A percentile compares a stretch with the other conserved stretches of the same genome.
phyloP scores from a whole-genome alignment of 192 early-diverging fungal genomes.

The Coemansia asiatica region DNA sequence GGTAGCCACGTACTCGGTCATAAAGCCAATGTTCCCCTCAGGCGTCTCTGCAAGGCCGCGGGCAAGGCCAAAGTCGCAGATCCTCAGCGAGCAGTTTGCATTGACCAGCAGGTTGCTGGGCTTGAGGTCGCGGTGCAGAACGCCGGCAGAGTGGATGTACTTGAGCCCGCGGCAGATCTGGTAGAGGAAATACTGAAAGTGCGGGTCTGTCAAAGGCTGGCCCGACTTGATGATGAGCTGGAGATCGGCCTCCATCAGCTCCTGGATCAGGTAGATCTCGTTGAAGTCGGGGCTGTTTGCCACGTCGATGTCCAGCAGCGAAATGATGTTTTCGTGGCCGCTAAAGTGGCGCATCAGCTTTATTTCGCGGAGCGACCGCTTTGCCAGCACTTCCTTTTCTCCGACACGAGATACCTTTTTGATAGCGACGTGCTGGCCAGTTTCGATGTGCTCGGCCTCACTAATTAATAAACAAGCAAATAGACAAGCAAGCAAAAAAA shows the following conservation, averaged over 20 bases:
- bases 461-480: slow-evolving; percentile 35
- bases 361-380: slow-evolving; percentile 87
- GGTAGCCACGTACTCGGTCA: slow-evolving; percentile 99
- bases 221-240: slow-evolving; percentile 92
- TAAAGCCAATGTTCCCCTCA: slow-evolving; percentile 85
- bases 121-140: slow-evolving; percentile 97
- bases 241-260: slow-evolving; percentile 99
- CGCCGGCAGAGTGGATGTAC: slow-evolving; percentile 97
- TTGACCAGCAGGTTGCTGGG: slow-evolving; percentile 88
- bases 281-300: slow-evolving; percentile 81
- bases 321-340: slow-evolving; percentile 94
- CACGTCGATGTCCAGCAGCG: slow-evolving; percentile 88
- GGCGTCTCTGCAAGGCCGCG: slow-evolving; percentile 83
- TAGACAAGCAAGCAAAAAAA: neutral
- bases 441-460: slow-evolving; percentile 81
- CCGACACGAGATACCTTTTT: slow-evolving; percentile 86
- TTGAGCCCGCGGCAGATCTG: slow-evolving; percentile 96
- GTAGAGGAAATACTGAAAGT: slow-evolving; percentile 99
- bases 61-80: slow-evolving; percentile 99
- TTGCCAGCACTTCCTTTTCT: slow-evolving; percentile 82
- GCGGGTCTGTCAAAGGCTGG: slow-evolving; percentile 92
- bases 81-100: slow-evolving; percentile 90
- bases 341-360: slow-evolving; percentile 91
- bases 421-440: slow-evolving; percentile 85
- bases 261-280: slow-evolving; percentile 96